Evolutionary conservation across 2,329 filamentous ascomycete genomes (phyloP), one percentile per base, ranked within the genome.

Genomic region (Ceratocystis variospora): DNA sequence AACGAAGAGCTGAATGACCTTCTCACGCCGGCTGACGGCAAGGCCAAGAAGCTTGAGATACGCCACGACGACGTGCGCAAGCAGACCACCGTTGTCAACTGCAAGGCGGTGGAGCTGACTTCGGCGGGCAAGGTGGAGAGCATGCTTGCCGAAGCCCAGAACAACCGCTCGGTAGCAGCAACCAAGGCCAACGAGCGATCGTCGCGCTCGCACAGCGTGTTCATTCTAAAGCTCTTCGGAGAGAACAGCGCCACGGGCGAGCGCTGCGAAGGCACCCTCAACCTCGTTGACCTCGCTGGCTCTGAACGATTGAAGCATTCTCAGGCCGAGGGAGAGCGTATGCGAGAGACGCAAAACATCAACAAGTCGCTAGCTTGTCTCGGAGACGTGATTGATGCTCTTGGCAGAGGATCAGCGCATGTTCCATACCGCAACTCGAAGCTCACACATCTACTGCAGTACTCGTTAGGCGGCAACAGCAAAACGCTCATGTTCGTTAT

Each of bases 401-500:
- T 99, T n/a, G 93, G 92, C 15, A 85, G 87, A 69, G 89, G 90
- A 41, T 89, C 87, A 66, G 83, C 82, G 5, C 93, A 96, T 72
- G 84, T 99, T 57, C 94, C 94, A 0, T 99, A 97, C 77, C 82
- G 94, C 65, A 97, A 97, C 77, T 96, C 90, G 71, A 97, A 96
- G 83, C 81, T 99, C 70, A 99, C 94, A 7, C 96, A 96, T 73
- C 81, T 99, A 61, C 82, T 99, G 46, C 90, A 97, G 83, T 95
- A 94, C 73, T 96, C 90, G 2, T 80, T 99, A 6, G 93, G 94
- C 3, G 94, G 94, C 17, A 96, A 96, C 75, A 94, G 88, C 71
- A 96, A 96, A 78, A 99, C 94, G 0, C 86, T 99, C 72, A 99
- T 99, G 94, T 96, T 99, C 75, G 90, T 97, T 74, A 97, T 97